Conservation (phyloP, 768 basidiomycete species). For the Panellus pusillus region DNA sequence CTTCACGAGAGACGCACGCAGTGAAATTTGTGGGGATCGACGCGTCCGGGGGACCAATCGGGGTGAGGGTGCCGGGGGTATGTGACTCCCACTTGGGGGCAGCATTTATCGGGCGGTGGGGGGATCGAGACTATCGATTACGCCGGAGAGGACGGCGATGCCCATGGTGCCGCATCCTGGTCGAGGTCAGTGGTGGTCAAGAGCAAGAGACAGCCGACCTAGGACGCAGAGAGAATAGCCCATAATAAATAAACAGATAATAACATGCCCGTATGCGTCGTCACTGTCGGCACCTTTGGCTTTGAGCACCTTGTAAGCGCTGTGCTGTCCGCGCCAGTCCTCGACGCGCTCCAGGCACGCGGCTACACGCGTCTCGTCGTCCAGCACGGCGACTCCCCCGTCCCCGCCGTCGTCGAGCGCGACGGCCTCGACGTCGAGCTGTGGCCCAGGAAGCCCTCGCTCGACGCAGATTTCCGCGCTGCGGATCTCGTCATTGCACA, state of each 20-base stretch:
- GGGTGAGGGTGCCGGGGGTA: conserved; percentile 74
- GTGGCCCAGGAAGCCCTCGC: conserved; percentile 73
- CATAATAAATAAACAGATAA: too few relatives aligned
- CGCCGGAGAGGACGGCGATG: conserved; percentile 89
- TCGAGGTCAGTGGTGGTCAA: conserved; percentile 10
- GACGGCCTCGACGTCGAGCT: conserved; percentile 57
- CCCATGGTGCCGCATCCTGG: conserved; percentile 99
- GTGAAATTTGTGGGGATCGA: conserved; percentile 78
- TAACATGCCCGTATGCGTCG: too few relatives aligned
- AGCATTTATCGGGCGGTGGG: conserved; percentile 26
- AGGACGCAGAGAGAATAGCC: conserved; percentile 91
- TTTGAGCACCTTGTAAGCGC: conserved; percentile 75
- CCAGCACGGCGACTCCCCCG: conserved; percentile 77
- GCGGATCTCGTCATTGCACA: conserved; percentile 89
- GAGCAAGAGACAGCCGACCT: conserved; percentile 43
- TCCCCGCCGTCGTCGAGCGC: conserved; percentile 31
- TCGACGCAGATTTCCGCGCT: conserved; percentile 60
- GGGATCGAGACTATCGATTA: conserved; percentile 76
- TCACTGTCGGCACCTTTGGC: conserved; percentile 88
- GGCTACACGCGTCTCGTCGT: conserved; percentile 66
- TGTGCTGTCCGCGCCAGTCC: conserved; percentile 56
- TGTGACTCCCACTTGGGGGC: conserved; percentile 45
- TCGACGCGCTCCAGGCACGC: conserved; percentile 49
- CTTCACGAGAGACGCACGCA: conserved; percentile 81
- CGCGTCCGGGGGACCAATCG: conserved; percentile 60